Percentiles rank a stretch among this genome's conserved stretches.
These are phyloP conservation scores for Fusarium sp. DNA, from an alignment of 2,329 filamentous ascomycete species.

Conservation along the genomic window DNA sequence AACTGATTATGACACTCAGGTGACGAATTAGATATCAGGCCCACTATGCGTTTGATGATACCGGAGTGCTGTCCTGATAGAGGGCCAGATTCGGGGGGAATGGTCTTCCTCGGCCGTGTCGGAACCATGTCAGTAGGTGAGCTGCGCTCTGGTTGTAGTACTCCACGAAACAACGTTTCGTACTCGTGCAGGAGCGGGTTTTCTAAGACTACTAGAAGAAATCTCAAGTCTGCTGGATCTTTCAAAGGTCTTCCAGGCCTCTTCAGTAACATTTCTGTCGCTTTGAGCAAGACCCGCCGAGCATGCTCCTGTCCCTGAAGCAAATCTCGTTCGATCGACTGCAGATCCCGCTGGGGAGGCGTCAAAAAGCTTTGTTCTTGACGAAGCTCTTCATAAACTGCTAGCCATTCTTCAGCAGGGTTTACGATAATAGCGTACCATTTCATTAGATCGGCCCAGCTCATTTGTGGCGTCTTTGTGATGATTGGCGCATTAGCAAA, in stretches of 20 bases:
- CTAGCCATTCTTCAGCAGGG: slow-evolving; percentile 76
- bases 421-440: slow-evolving; percentile 82
- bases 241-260: slow-evolving; percentile 78
- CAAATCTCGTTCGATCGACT: slow-evolving; percentile 62
- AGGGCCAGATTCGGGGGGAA: slow-evolving; percentile 56
- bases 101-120: slow-evolving; percentile 32
- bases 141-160: slow-evolving; percentile 53
- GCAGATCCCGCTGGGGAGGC: slow-evolving; percentile 55
- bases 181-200: slow-evolving; percentile 79
- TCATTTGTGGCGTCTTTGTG: slow-evolving; percentile 72
- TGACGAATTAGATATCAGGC: slow-evolving; percentile 81
- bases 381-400: slow-evolving; percentile 67
- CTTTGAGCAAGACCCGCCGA: slow-evolving; percentile 79
- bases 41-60: slow-evolving; percentile 86
- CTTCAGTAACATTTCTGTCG: slow-evolving; percentile 83
- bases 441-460: slow-evolving; percentile 77
- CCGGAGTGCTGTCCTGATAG: slow-evolving; percentile 79
- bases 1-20: slow-evolving; percentile 82
- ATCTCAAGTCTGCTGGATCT: slow-evolving; percentile 78
- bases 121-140: slow-evolving; percentile 14
- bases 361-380: slow-evolving; percentile 48
- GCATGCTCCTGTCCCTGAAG: slow-evolving; percentile 75
- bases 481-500: slow-evolving; percentile 29
- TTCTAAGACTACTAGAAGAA: slow-evolving; percentile 80
- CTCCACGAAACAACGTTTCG: slow-evolving; percentile 57